Base-by-base conservation (phyloP, 257 asterid species). In the Ilex aquifolium region DNA sequence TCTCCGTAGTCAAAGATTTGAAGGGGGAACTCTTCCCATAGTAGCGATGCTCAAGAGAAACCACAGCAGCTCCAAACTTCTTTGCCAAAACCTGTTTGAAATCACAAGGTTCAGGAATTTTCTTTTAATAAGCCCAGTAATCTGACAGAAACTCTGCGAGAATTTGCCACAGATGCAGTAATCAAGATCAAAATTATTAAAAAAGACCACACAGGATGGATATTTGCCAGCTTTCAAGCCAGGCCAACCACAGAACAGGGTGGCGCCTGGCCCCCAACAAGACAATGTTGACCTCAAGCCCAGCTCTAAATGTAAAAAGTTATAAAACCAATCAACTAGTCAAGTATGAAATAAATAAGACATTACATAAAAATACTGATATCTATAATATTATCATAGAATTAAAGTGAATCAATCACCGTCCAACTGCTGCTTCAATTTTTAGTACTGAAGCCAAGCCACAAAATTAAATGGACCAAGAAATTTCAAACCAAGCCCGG, bases 1-100 rank as follows among this genome's bases (percentile, higher is more conserved):
- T 82, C 69, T 75, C 83, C 16, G 95, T 93, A 49, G 90, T 74
- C 75, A 76, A 72, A 57, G 90, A 87, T 51, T 77, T 75, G 63
- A 87, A 90, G 56, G 96, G 99, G 39, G 81, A 72, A 67, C 99
- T 93, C 84, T 85, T 84, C 65, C 99, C 99, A 32, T 90, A 93
- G 77, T 85, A 93, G 49, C 99, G 93, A 72, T 90, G 99, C 83
- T 93, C 99, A 32, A 83, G 87, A 58, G 95, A 62, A 65, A 93
- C 90, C 61, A 93, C 77, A 46, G 95, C 96, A 74, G 97, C 99
- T 75, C 90, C 97, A 74, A 93, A 93, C 78, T 87, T 87, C 79
- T 85, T 90, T 10, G 97, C 99, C 77, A 93, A 71, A 70, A 90
- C 95, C 99, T 89, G 87, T 74, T 48, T 30, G 59, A 60, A 40